Evolutionary conservation across 140 eudicot genomes (phyloP), one percentile per base, ranked within the genome.

Genomic region (Flaveria floridana): DNA sequence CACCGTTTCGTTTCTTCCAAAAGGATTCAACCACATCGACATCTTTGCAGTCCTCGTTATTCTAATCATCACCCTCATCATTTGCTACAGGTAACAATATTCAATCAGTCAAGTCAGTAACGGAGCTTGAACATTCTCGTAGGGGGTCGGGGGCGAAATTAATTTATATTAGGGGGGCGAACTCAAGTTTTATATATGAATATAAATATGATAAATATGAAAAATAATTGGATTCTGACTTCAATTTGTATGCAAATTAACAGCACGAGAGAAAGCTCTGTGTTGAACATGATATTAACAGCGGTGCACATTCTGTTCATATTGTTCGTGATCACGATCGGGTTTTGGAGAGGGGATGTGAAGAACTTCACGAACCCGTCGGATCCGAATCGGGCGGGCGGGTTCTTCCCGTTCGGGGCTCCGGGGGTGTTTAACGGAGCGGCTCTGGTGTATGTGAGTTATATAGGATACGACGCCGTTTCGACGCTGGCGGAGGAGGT

Each of bases 401-500:
- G 99, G 73, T 90, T 94, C 23, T 85, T 94, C 39, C 99, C 99
- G 10, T 90, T 75, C 63, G 99, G 99, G 28, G 91, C 78, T 28
- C 71, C 95, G 9, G 97, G 99, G 13, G 96, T 94, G 65, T 94
- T 94, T 70, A 90, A 90, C 52, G 99, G 97, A 4, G 99, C 99
- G 2, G 94, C 97, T 23, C 67, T 88, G 78, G 99, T 94, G 25
- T 94, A 94, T 44, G 81, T 94, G 39, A 94, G 99, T 65, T 94
- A 94, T 59, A 94, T 94, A 2, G 99, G 99, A 4, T 94, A 90
- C 74, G 99, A 94, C 74, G 99, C 99, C 20, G 99, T 94, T 34
- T 94, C 99, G 11, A 94, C 99, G 3, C 82, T 94, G 88, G 95
- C 99, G 7, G 99, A 94, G 75, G 99, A 94, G 87, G 99, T 94